Percentiles rank a stretch among this genome's conserved stretches.
These are phyloP conservation scores for Talaromyces proteolyticus DNA, from an alignment of 495 filamentous ascomycete genomes.

Conservation along the genomic window DNA sequence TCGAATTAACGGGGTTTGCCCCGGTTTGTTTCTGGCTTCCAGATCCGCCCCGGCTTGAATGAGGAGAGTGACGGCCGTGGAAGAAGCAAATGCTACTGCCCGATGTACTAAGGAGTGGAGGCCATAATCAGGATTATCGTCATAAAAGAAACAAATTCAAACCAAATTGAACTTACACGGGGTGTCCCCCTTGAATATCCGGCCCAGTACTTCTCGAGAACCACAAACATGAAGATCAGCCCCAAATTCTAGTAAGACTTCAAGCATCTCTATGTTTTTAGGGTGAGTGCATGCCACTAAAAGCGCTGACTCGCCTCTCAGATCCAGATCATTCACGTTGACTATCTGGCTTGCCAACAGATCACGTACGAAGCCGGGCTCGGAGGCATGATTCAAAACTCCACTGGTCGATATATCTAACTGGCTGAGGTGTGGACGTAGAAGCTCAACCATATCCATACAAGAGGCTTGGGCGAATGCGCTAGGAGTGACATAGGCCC, in stretches of 20 bases:
- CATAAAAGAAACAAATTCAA: conserved; percentile 2
- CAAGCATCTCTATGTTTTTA: neutral
- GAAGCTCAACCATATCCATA: conserved; percentile 3
- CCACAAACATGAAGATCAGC: neutral
- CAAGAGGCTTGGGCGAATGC: conserved; percentile 4
- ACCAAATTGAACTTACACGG: conserved; percentile 1
- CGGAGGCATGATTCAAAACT: conserved; percentile 1
- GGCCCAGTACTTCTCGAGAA: conserved; percentile 1
- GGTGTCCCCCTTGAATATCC: neutral
- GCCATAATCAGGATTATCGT: neutral
- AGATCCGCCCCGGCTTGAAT: conserved; percentile 3
- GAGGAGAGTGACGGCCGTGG: neutral
- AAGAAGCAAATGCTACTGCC: conserved; percentile 1
- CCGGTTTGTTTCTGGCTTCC: conserved; percentile 1
- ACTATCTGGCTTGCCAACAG: conserved; percentile 5
- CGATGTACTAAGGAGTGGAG: conserved; percentile 1
- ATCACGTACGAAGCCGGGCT: neutral
- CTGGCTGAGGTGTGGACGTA: conserved; percentile 5
- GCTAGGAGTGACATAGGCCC: neutral
- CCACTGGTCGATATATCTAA: conserved; percentile 5
- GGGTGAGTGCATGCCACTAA: neutral
- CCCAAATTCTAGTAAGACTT: conserved; percentile 3
- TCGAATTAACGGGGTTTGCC: conserved; percentile 1
- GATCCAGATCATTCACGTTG: conserved; percentile 3
- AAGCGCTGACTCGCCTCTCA: conserved; percentile 3